Evolutionary conservation across 768 basidiomycete species (phyloP).

Genomic region (Astraeus odoratus): DNA sequence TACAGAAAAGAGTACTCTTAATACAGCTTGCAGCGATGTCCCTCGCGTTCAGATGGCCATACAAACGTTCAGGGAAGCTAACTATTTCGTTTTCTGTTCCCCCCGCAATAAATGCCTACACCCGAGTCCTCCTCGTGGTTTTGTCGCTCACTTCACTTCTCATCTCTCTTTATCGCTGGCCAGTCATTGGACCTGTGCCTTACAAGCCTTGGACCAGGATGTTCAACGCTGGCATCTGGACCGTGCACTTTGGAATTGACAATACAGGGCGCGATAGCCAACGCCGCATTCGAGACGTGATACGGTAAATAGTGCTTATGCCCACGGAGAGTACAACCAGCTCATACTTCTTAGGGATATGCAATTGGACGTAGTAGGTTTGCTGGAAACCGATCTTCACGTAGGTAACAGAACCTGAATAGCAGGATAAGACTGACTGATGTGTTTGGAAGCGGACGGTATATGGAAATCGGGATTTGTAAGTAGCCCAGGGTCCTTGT

Average conservation of each 20-base stretch:
- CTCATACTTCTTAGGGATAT: slow-evolving; percentile 47
- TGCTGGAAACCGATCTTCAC: slow-evolving; percentile 82
- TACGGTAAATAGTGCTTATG: slow-evolving; percentile 47
- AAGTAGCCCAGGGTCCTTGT: slow-evolving; percentile 12
- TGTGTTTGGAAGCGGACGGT: slow-evolving; percentile 44
- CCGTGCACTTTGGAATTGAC: slow-evolving; percentile 77
- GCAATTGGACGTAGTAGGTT: slow-evolving; percentile 78
- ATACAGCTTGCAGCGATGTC: slow-evolving; percentile 47
- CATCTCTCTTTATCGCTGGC: slow-evolving; percentile 48
- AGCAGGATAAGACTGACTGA: neutral
- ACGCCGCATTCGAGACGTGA: slow-evolving; percentile 35
- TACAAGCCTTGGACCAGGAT: slow-evolving; percentile 59
- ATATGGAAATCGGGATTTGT: slow-evolving; percentile 85
- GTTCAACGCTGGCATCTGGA: slow-evolving; percentile 86
- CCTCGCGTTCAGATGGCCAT: slow-evolving; percentile 39
- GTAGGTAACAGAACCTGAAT: slow-evolving; percentile 37
- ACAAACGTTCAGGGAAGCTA: slow-evolving; percentile 1
- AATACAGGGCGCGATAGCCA: slow-evolving; percentile 30
- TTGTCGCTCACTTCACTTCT: slow-evolving; percentile 44
- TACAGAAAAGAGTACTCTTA: slow-evolving; percentile 39
- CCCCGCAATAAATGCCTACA: slow-evolving; percentile 20
- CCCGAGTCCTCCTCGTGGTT: slow-evolving; percentile 30
- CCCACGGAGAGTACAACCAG: neutral
- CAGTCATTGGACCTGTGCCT: slow-evolving; percentile 42
- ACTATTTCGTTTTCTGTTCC: slow-evolving; percentile 9